Percentiles rank a stretch among this genome's conserved stretches.
Evolutionary conservation across 2,329 filamentous ascomycete genomes (phyloP).

Genomic region (Thielaviopsis populi): DNA sequence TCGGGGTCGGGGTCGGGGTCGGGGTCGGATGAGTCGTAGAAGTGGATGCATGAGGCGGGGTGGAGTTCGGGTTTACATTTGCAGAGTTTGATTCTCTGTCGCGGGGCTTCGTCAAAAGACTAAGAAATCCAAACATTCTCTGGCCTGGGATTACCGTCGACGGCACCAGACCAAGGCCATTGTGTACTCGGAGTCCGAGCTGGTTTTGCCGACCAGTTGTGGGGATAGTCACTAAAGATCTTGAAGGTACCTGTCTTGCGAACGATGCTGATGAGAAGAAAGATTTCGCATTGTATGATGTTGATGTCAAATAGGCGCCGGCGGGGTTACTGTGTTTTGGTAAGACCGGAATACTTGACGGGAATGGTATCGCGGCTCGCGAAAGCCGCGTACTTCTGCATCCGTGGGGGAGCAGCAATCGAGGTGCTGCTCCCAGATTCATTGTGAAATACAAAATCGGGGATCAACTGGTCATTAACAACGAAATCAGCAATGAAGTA

Average conservation of each 20-base stretch:
- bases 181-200: not conserved
- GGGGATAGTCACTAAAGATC: not conserved
- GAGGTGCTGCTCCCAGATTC: slow-evolving; percentile 36
- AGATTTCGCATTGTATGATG: not conserved
- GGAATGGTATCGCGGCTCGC: not conserved
- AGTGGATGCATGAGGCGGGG: slow-evolving; percentile 4
- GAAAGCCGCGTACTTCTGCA: slow-evolving; percentile 7
- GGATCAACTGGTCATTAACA: slow-evolving; percentile 7
- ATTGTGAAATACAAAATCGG: slow-evolving; percentile 26
- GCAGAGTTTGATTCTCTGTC: slow-evolving; percentile 6
- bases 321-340: not conserved
- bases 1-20: slow-evolving; percentile 6
- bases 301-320: not conserved
- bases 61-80: not conserved
- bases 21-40: slow-evolving; percentile 2
- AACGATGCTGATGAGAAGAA: slow-evolving; percentile 4
- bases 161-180: not conserved
- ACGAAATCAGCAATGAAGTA: not conserved
- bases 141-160: not conserved
- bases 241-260: not conserved
- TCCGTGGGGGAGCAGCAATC: slow-evolving; percentile 31
- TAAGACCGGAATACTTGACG: not conserved
- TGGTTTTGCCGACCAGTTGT: not conserved
- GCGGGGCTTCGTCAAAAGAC: slow-evolving; percentile 1
- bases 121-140: slow-evolving; percentile 7